Base-by-base conservation (phyloP, 2,329 filamentous ascomycete genomes). In the Fusarium caatingaense region DNA sequence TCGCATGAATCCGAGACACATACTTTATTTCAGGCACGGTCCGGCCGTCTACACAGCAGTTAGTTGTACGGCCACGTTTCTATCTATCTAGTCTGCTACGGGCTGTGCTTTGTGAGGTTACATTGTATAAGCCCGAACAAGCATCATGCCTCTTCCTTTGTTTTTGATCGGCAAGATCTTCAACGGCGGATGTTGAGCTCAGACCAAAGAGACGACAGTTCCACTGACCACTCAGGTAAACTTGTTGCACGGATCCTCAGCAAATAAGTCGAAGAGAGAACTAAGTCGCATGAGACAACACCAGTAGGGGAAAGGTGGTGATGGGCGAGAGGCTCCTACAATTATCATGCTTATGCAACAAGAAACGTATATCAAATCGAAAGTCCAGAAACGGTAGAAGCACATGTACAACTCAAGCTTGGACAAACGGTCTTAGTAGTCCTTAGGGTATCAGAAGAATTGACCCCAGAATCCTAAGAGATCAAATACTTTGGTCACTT, bases 121-220 rank as follows among this genome's bases (percentile, higher is more conserved):
- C 48, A 59, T 61, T 51, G 44, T 51, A 40, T 44, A 50, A 46
- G 48, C 25, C 34, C 16, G 34, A 60, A 41, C 54, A 66, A 68
- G 64, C 42, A 56, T 47, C 11, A 51, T 56, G 46, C 46, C 59
- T 41, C 46, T 50, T 42, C 32, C 37, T 42, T 47, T 62, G 16
- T 40, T 45, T 41, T 57, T 32, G 65, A 72, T 74, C 68, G 60
- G 49, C 62, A 46, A 37, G 59, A 72, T 73, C 66, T 60, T 55
- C 56, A 64, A 69, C 37, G 48, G 53, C 48, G 56, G 66, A 63
- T 37, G 61, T 63, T 66, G 58, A 64, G 46, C 46, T 49, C 44
- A 32, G 59, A 57, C 51, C 32, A 66, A 32, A 32, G 23, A 51
- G 18, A 64, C 25, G 21, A 16, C 18, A 44, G 18, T 42, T 63